Percentiles rank a stretch among this genome's conserved stretches.
phyloP scores from a whole-genome alignment of 306 rosid genomes.

The Lablab purpureus region DNA sequence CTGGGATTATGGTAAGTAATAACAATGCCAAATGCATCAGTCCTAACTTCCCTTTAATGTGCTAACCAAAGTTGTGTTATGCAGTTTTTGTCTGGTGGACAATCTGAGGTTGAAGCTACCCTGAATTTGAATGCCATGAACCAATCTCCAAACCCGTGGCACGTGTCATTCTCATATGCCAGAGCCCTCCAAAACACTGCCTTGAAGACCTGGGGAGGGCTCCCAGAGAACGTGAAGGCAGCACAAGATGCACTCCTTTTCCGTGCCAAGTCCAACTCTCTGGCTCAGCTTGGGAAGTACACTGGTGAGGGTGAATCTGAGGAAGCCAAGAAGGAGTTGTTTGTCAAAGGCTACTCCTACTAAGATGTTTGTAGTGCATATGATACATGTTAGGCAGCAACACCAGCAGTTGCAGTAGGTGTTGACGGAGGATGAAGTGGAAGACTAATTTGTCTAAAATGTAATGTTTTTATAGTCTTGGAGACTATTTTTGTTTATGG shows the following conservation, averaged over 20 bases:
- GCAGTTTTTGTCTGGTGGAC: constrained; percentile 96
- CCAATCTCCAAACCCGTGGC: constrained; percentile 92
- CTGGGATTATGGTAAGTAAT: constrained; percentile 84
- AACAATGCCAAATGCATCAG: constrained; percentile 6
- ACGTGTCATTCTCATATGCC: constrained; percentile 88
- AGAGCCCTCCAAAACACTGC: constrained; percentile 91
- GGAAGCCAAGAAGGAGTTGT: constrained; percentile 81
- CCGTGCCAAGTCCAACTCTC: constrained; percentile 89
- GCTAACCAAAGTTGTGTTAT: constrained; percentile 19
- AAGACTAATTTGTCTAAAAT: constrained; percentile 50
- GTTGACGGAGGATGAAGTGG: constrained; percentile 35
- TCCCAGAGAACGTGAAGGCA: constrained; percentile 75
- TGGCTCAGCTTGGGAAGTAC: constrained; percentile 94
- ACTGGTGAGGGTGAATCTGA: constrained; percentile 92
- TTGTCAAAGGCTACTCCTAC: constrained; percentile 80
- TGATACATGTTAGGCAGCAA: constrained; percentile 43
- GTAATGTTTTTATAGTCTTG: constrained; percentile 55
- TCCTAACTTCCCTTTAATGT: constrained; percentile 2
- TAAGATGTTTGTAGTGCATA: constrained; percentile 56
- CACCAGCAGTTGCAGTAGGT: constrained; percentile 17
- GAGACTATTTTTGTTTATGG: constrained; percentile 76
- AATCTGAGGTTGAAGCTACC: constrained; percentile 93
- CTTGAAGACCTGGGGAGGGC: constrained; percentile 92
- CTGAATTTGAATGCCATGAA: constrained; percentile 80
- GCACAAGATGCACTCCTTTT: constrained; percentile 76